These are phyloP conservation scores for Dryas integrifolia DNA, from an alignment of 331 rosid species.

Conservation along the genomic window DNA sequence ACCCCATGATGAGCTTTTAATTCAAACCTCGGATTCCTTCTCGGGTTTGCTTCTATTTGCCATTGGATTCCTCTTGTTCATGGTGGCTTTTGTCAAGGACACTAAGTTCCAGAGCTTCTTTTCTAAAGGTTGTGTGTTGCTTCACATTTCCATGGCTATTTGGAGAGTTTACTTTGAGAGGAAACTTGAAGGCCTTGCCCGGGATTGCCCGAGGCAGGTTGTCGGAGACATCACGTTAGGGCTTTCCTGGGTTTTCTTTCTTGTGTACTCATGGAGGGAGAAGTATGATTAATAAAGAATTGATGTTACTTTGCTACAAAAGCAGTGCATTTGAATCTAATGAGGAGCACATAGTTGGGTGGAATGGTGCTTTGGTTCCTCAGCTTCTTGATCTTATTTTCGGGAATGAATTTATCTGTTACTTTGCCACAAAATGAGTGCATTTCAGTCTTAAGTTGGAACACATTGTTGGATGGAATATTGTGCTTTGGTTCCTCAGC, in stretches of 20 bases:
- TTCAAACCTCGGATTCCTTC: constrained; percentile 76
- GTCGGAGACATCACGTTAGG: constrained; percentile 75
- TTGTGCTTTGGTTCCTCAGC: neutral
- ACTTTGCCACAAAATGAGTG: neutral
- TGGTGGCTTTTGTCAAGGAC: constrained; percentile 82
- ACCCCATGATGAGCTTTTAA: constrained; percentile 69
- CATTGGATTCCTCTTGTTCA: constrained; percentile 68
- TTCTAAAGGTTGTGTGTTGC: constrained; percentile 79
- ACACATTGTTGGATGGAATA: constrained; percentile 1
- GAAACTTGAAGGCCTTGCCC: constrained; percentile 58
- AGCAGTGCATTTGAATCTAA: neutral
- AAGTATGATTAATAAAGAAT: constrained; percentile 61
- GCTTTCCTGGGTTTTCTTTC: constrained; percentile 70
- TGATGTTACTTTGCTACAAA: neutral
- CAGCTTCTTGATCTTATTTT: neutral
- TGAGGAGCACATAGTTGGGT: neutral
- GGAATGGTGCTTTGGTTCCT: constrained; percentile 10
- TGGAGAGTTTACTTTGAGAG: constrained; percentile 79
- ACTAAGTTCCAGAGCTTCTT: constrained; percentile 81
- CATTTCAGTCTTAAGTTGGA: neutral
- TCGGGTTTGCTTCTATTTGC: constrained; percentile 75
- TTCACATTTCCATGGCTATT: constrained; percentile 77
- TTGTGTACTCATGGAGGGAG: constrained; percentile 79
- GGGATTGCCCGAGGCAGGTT: constrained; percentile 70
- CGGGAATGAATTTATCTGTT: neutral